These are phyloP conservation scores for Pugionium cornutum DNA, from an alignment of 345 rosid genomes.

Conservation along the genomic window DNA sequence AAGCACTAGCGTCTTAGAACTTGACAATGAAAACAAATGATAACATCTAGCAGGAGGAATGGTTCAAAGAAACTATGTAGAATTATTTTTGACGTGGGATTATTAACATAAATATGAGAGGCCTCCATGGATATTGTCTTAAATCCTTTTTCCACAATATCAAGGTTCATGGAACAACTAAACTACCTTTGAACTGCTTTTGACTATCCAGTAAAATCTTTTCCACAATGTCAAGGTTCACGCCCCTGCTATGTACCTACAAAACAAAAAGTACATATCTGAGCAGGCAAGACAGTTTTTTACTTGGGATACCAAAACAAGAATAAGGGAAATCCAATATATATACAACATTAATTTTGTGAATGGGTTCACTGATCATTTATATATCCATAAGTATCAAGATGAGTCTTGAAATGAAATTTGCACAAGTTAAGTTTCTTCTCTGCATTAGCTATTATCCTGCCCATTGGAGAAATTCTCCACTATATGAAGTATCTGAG, in stretches of 20 bases:
- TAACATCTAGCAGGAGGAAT: slow-evolving; percentile 12
- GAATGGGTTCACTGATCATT: slow-evolving; percentile 3
- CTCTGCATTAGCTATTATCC: background rate
- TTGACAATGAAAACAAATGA: slow-evolving; percentile 9
- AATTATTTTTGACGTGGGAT: slow-evolving; percentile 2
- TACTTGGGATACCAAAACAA: slow-evolving; percentile 19
- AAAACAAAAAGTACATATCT: slow-evolving; percentile 18
- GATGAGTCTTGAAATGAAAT: slow-evolving; percentile 13
- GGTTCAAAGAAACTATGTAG: slow-evolving; percentile 5
- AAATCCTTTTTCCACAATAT: slow-evolving; percentile 11
- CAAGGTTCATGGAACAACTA: slow-evolving; percentile 17
- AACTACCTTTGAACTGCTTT: slow-evolving; percentile 64
- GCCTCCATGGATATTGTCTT: slow-evolving; percentile 8
- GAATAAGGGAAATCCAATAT: slow-evolving; percentile 13
- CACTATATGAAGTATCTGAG: slow-evolving; percentile 14
- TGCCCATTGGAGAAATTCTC: slow-evolving; percentile 15
- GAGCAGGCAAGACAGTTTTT: slow-evolving; percentile 13
- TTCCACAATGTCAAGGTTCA: slow-evolving; percentile 71
- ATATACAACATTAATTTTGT: background rate
- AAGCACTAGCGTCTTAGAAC: slow-evolving; percentile 3
- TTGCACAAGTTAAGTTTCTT: slow-evolving; percentile 1
- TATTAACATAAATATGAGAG: slow-evolving; percentile 15
- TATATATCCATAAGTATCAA: slow-evolving; percentile 11
- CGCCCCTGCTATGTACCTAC: slow-evolving; percentile 84
- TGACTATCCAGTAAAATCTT: slow-evolving; percentile 66